Conservation (phyloP, 2,329 filamentous ascomycete species). For the Colletotrichum acutatum region DNA sequence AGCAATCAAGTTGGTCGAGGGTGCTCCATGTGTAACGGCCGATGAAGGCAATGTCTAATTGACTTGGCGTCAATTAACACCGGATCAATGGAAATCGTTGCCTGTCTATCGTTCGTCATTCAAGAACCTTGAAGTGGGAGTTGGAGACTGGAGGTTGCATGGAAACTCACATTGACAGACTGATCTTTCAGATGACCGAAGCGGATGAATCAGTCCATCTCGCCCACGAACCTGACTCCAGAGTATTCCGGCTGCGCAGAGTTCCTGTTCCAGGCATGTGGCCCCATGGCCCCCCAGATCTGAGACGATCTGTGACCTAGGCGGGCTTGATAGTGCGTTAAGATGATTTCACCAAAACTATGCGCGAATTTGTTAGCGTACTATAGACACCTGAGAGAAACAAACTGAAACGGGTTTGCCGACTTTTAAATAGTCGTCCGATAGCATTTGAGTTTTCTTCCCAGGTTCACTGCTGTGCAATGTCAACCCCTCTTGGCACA, state of each 20-base stretch:
- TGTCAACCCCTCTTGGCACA: constrained; percentile 27
- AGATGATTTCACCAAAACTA: rapidly evolving
- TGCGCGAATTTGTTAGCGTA: neutral
- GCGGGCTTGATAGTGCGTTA: neutral
- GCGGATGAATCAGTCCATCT: neutral
- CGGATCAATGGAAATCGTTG: neutral
- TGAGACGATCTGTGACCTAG: constrained; percentile 12
- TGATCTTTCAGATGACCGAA: constrained; percentile 22
- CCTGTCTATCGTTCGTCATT: neutral
- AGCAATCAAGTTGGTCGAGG: neutral
- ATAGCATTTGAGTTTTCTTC: constrained; percentile 6
- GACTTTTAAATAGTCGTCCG: constrained; percentile 26
- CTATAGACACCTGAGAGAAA: neutral
- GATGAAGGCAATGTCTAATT: neutral
- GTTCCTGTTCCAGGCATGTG: constrained; percentile 31
- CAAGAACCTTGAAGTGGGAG: neutral
- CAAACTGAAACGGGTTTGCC: constrained; percentile 24
- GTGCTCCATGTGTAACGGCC: neutral
- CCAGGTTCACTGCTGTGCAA: constrained; percentile 11
- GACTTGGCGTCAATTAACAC: neutral
- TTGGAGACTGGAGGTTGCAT: neutral
- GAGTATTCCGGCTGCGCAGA: constrained; percentile 21
- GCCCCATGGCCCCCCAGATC: constrained; percentile 1
- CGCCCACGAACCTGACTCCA: constrained; percentile 16
- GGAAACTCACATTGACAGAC: neutral